Base-by-base conservation (phyloP, 1,284 basidiomycete species). In the Rhodotorula sp. region DNA sequence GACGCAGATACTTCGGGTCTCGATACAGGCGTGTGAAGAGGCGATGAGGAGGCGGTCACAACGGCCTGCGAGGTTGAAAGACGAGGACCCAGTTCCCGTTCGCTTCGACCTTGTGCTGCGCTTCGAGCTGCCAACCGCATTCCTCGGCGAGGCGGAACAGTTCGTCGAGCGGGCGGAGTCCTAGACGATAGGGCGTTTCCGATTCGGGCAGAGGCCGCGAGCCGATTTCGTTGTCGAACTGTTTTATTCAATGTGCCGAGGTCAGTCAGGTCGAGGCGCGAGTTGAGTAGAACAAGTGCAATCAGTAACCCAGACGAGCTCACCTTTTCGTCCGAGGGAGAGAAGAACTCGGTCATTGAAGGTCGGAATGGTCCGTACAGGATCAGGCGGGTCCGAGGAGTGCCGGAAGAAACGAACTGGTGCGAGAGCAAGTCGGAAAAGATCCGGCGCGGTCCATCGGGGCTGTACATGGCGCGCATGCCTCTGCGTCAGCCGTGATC, bases 181-280 rank as follows among this genome's bases (percentile, higher is more conserved):
- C 70, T 20, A 76, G 51, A 20, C 54, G 52, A 34, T 69, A 63
- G 2, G 65, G 43, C 8, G 54, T 26, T 16, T 60, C 65, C 5
- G 62, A 43, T 43, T 43, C 39, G 12, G 39, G 39, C 39, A 43
- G 49, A 0, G 73, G 68, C 7, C 72, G 68, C 1, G 69, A 20
- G 14, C 57, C 26, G 43, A 76, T 76, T 56, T 47, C 58, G 1
- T 12, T 16, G 61, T 74, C 63, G 51, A 76, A 74, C 75, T 76
- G 63, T n/a, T 21, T 18, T 29, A n/a, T 31, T 10, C 8, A n/a
- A 0, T 16, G 26, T 5, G 51, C 12, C 23, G 26, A 16, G 26
- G 46, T 16, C 16, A 26, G 7, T 7, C 21, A 29, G 14, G 43
- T n/a, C 47, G 8, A n/a, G 51, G 51, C 12, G 39, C 6, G 23